phyloP scores from a whole-genome alignment of 2,329 filamentous ascomycete species.

The Plectosphaerella sp. region DNA sequence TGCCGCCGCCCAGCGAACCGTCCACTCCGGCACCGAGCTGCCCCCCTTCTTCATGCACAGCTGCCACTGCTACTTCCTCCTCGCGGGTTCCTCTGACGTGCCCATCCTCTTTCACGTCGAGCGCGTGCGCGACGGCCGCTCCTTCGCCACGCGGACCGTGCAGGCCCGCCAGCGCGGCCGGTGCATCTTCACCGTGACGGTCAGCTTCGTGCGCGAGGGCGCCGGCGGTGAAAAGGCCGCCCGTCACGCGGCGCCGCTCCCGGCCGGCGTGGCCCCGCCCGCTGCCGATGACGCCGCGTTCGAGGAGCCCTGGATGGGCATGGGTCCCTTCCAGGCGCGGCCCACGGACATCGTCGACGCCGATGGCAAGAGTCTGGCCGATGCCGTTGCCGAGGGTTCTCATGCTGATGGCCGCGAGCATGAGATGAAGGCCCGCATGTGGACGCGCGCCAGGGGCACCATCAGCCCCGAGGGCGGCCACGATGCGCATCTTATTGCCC shows the following conservation, averaged over 20 bases:
- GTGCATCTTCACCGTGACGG: slow-evolving; percentile 92
- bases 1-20: slow-evolving; percentile 81
- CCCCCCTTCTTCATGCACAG: slow-evolving; percentile 75
- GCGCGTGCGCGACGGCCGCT: slow-evolving; percentile 82
- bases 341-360: slow-evolving; percentile 30
- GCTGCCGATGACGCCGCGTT: slow-evolving; percentile 32
- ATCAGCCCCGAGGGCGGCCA: slow-evolving; percentile 72
- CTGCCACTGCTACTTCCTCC: slow-evolving; percentile 98
- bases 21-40: slow-evolving; percentile 48
- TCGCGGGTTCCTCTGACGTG: slow-evolving; percentile 78
- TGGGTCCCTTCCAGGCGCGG: slow-evolving; percentile 15
- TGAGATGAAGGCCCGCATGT: slow-evolving; percentile 65
- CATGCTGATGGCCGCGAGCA: slow-evolving; percentile 19
- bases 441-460: slow-evolving; percentile 69
- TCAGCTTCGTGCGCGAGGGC: slow-evolving; percentile 74
- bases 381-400: slow-evolving; percentile 1
- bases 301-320: slow-evolving; percentile 45
- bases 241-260: slow-evolving; percentile 61
- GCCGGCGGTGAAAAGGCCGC: slow-evolving; percentile 50
- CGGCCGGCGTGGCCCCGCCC: slow-evolving; percentile 33
- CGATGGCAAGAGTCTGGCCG: slow-evolving; percentile 30
- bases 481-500: slow-evolving; percentile 76
- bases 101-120: slow-evolving; percentile 96
- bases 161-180: slow-evolving; percentile 85
- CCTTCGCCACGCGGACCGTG: slow-evolving; percentile 90